Percentiles rank a stretch among this genome's conserved stretches.
These are phyloP conservation scores for Ustilago nuda DNA, from an alignment of 1,284 basidiomycete genomes.

Conservation along the genomic window DNA sequence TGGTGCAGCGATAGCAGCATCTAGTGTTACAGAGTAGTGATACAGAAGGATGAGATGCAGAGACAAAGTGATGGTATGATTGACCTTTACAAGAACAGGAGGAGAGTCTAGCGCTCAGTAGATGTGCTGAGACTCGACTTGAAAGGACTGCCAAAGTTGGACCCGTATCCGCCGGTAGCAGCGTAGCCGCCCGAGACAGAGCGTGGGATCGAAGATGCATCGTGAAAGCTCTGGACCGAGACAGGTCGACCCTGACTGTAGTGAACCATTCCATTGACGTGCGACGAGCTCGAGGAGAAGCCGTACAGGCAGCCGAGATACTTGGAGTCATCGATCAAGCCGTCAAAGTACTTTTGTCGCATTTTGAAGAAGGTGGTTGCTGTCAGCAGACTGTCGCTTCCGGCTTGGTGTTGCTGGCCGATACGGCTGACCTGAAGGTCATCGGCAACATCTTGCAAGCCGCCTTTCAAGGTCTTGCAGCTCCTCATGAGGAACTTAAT, in stretches of 20 bases:
- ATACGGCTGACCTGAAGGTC: conserved; percentile 89
- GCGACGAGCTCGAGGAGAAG: conserved; percentile 59
- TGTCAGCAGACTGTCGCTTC: conserved; percentile 92
- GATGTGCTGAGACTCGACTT: conserved; percentile 40
- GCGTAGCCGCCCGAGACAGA: conserved; percentile 46
- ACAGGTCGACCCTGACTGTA: conserved; percentile 47
- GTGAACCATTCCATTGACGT: conserved; percentile 52
- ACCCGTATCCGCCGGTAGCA: conserved; percentile 36
- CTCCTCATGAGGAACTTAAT: conserved; percentile 95
- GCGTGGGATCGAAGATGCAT: conserved; percentile 39
- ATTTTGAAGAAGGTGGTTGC: conserved; percentile 96
- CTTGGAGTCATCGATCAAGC: conserved; percentile 76
- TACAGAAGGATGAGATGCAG: conserved; percentile 24
- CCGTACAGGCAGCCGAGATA: conserved; percentile 67
- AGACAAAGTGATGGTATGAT: conserved; percentile 1
- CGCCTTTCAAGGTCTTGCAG: conserved; percentile 89
- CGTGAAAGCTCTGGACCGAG: conserved; percentile 51
- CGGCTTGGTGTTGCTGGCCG: conserved; percentile 93
- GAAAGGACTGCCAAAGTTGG: conserved; percentile 49
- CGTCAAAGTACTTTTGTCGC: conserved; percentile 88
- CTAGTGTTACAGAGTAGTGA: conserved; percentile 40
- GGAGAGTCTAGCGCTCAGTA: conserved; percentile 26
- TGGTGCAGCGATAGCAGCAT: conserved; percentile 17
- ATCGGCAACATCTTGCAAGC: conserved; percentile 94
- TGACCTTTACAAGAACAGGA: background rate